phyloP scores from a whole-genome alignment of 208 protist genomes.

The Wallacemonas sp. region DNA sequence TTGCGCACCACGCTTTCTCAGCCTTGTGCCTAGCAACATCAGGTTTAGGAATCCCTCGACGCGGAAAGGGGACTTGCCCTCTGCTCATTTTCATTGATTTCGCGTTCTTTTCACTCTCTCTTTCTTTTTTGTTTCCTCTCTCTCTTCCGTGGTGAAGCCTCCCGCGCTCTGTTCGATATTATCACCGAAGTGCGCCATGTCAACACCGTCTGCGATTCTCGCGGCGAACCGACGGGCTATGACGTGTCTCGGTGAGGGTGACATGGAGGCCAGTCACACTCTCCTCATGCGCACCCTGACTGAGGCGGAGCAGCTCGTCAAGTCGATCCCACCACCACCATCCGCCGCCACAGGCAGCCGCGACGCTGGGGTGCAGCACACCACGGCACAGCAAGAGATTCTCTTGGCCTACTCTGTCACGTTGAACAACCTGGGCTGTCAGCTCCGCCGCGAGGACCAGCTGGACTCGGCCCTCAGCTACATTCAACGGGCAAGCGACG shows the following conservation, averaged over 20 bases:
- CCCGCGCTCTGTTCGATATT: too few species aligned
- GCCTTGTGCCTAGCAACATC: too few species aligned
- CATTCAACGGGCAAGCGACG: slow-evolving; percentile 46
- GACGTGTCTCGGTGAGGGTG: slow-evolving; percentile 42
- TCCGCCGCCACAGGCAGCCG: neutral
- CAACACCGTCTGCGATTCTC: slow-evolving; percentile 1
- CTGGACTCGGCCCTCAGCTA: slow-evolving; percentile 44
- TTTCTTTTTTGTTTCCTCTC: slow-evolving; percentile 18
- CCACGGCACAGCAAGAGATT: slow-evolving; percentile 35
- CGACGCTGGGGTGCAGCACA: neutral
- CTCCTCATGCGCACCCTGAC: slow-evolving; percentile 34
- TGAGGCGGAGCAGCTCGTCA: slow-evolving; percentile 24
- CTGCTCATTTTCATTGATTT: neutral
- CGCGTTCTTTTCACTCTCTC: neutral
- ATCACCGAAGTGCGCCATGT: too few species aligned
- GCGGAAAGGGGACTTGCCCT: too few species aligned
- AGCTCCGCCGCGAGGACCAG: slow-evolving; percentile 57
- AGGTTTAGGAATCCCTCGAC: too few species aligned
- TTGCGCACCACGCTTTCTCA: too few species aligned
- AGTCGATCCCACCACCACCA: slow-evolving; percentile 6
- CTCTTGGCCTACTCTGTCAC: slow-evolving; percentile 68
- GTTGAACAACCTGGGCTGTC: slow-evolving; percentile 82
- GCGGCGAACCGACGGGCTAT: slow-evolving; percentile 65
- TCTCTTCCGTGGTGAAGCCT: slow-evolving; percentile 1
- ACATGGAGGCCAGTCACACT: slow-evolving; percentile 38